These are phyloP conservation scores for Aegilops umbellulata DNA, from an alignment of 176 grass and related monocot species.

Conservation along the genomic window DNA sequence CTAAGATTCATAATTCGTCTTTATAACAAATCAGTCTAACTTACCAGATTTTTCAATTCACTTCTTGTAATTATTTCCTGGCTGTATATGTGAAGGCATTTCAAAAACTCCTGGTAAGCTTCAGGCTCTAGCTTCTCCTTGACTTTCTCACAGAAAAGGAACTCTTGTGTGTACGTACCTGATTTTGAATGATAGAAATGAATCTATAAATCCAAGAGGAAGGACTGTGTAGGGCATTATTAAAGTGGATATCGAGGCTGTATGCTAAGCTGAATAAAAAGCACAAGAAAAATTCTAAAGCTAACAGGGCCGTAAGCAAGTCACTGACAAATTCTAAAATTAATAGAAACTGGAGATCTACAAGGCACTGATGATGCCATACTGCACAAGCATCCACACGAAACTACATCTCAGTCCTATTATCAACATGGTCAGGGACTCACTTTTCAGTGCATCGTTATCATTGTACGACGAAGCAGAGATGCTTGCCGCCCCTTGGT, in stretches of 20 bases:
- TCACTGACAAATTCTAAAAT: constrained; percentile 4
- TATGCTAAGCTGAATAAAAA: constrained; percentile 14
- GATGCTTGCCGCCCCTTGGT: constrained; percentile 35
- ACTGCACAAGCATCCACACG: background rate
- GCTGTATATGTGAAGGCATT: constrained; percentile 90
- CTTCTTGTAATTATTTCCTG: constrained; percentile 76
- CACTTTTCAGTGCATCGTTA: constrained; percentile 70
- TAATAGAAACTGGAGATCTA: constrained; percentile 6
- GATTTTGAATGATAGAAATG: constrained; percentile 12
- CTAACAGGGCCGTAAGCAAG: background rate
- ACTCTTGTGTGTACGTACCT: constrained; percentile 67
- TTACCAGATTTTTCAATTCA: constrained; percentile 78
- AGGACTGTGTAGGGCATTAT: background rate
- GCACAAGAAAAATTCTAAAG: constrained; percentile 7
- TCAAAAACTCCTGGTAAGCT: constrained; percentile 82
- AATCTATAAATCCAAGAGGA: constrained; percentile 8
- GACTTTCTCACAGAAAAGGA: constrained; percentile 70
- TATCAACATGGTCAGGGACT: constrained; percentile 28
- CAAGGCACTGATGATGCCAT: background rate
- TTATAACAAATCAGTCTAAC: background rate
- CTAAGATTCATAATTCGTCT: constrained; percentile 1
- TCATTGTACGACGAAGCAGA: constrained; percentile 60
- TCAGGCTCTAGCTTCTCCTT: constrained; percentile 74
- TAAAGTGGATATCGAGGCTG: background rate
- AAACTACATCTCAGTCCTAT: background rate